phyloP scores from a whole-genome alignment of 2,329 filamentous ascomycete genomes.

The Ramularia collo-cygni region DNA sequence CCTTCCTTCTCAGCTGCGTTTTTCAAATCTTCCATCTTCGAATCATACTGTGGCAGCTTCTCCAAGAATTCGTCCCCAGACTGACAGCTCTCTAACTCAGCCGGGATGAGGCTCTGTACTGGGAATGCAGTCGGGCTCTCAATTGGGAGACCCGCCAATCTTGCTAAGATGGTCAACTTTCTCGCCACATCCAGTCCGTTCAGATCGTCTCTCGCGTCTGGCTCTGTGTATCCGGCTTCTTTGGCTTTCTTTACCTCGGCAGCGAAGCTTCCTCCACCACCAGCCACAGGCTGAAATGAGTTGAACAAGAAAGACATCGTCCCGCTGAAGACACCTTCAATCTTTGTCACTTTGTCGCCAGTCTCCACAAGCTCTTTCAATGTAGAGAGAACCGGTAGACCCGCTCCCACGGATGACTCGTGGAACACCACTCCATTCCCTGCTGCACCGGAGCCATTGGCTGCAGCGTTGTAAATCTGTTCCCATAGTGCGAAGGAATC shows the following conservation, averaged over 20 bases:
- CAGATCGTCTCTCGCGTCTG: slow-evolving; percentile 77
- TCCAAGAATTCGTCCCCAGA: slow-evolving; percentile 82
- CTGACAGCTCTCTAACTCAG: slow-evolving; percentile 67
- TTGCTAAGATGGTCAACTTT: slow-evolving; percentile 89
- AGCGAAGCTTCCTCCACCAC: slow-evolving; percentile 75
- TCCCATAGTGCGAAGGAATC: slow-evolving; percentile 75
- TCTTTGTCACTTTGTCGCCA: slow-evolving; percentile 82
- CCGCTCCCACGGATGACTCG: slow-evolving; percentile 89
- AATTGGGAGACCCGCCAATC: slow-evolving; percentile 73
- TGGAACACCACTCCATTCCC: slow-evolving; percentile 76
- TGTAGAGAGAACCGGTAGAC: slow-evolving; percentile 87
- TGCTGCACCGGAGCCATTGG: slow-evolving; percentile 46
- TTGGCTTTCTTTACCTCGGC: slow-evolving; percentile 89
- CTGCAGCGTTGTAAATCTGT: slow-evolving; percentile 71
- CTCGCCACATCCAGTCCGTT: slow-evolving; percentile 89
- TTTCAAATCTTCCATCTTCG: slow-evolving; percentile 84
- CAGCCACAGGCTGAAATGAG: slow-evolving; percentile 78
- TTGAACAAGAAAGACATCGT: slow-evolving; percentile 99
- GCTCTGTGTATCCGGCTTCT: slow-evolving; percentile 85
- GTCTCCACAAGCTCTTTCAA: slow-evolving; percentile 91
- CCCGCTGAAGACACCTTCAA: slow-evolving; percentile 95
- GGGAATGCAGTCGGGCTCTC: slow-evolving; percentile 83
- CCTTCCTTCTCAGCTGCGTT: slow-evolving; percentile 75
- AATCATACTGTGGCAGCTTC: slow-evolving; percentile 73
- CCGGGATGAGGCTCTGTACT: slow-evolving; percentile 86